Conservation (phyloP, 176 grass and related monocot genomes). For the Musa acuminata region DNA sequence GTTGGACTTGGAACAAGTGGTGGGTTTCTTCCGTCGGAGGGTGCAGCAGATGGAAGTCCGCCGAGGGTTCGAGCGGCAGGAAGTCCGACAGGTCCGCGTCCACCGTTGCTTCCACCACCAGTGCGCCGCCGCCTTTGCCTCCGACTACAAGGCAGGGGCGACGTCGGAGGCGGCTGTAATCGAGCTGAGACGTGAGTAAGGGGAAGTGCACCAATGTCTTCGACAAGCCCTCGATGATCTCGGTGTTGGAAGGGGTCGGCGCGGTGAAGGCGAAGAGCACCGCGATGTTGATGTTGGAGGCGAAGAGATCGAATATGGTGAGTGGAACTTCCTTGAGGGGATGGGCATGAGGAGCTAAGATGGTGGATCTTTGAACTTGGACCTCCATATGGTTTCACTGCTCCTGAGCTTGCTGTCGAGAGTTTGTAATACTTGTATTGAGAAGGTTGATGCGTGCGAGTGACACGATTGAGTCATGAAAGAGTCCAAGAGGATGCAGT, state of each 20-base stretch:
- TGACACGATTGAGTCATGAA: too few relatives aligned
- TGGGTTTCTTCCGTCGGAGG: neutral
- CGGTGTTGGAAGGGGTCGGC: conserved; percentile 26
- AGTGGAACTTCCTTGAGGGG: conserved; percentile 5
- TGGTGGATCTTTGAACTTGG: conserved; percentile 20
- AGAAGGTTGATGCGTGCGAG: too few relatives aligned
- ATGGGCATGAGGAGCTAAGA: neutral
- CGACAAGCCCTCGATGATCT: conserved; percentile 23
- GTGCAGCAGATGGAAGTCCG: conserved; percentile 21
- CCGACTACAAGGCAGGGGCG: conserved; percentile 12
- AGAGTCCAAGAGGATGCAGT: too few relatives aligned
- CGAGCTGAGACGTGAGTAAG: conserved; percentile 13
- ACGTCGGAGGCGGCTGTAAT: neutral
- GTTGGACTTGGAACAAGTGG: conserved; percentile 20
- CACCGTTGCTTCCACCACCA: conserved; percentile 36
- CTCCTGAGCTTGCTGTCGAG: too few relatives aligned
- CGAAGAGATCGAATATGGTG: conserved; percentile 37
- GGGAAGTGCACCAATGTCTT: conserved; percentile 18
- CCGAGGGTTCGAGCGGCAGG: conserved; percentile 34
- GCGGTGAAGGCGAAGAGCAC: conserved; percentile 26
- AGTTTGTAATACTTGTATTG: too few relatives aligned
- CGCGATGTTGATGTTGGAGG: conserved; percentile 24
- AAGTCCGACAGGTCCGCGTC: conserved; percentile 19
- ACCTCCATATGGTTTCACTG: conserved; percentile 23
- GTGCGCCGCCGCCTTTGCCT: conserved; percentile 14